These are phyloP conservation scores for Alternaria rosae DNA, from an alignment of 2,329 filamentous ascomycete species.

Conservation along the genomic window DNA sequence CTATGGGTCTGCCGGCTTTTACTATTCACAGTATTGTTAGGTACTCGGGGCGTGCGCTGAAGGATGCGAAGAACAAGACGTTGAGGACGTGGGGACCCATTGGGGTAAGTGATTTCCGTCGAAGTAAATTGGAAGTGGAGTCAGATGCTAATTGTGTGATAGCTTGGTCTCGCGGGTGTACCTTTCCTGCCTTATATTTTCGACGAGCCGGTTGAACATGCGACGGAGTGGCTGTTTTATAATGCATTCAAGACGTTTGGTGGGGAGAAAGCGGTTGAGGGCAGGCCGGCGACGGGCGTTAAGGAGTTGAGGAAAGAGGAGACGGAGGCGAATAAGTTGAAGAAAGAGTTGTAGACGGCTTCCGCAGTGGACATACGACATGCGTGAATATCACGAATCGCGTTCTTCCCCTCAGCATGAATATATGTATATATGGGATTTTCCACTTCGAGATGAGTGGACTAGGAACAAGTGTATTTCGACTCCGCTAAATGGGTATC, in stretches of 20 bases:
- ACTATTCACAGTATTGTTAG: conserved; percentile 93
- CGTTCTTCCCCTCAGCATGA: conserved; percentile 6
- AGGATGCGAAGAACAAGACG: conserved; percentile 76
- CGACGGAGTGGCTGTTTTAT: conserved; percentile 90
- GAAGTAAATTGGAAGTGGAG: neutral
- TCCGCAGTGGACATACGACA: neutral
- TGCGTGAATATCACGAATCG: conserved; percentile 2
- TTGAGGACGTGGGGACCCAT: conserved; percentile 90
- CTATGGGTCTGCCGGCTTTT: conserved; percentile 92
- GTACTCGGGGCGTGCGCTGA: conserved; percentile 87
- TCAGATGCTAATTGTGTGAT: conserved; percentile 12
- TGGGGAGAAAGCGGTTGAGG: conserved; percentile 64
- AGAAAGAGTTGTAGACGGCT: conserved; percentile 49
- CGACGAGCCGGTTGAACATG: conserved; percentile 90
- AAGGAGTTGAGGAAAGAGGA: conserved; percentile 48
- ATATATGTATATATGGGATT: conserved; percentile 8
- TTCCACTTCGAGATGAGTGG: neutral
- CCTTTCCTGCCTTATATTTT: conserved; percentile 86
- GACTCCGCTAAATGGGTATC: neutral
- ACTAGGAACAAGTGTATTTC: neutral
- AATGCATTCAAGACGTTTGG: conserved; percentile 78
- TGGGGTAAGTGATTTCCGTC: conserved; percentile 67
- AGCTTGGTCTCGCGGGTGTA: conserved; percentile 70
- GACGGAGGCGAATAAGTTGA: conserved; percentile 35
- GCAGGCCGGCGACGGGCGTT: conserved; percentile 49